Base-by-base conservation (phyloP, 2,329 filamentous ascomycete species). In the Emericellopsis atlantica region DNA sequence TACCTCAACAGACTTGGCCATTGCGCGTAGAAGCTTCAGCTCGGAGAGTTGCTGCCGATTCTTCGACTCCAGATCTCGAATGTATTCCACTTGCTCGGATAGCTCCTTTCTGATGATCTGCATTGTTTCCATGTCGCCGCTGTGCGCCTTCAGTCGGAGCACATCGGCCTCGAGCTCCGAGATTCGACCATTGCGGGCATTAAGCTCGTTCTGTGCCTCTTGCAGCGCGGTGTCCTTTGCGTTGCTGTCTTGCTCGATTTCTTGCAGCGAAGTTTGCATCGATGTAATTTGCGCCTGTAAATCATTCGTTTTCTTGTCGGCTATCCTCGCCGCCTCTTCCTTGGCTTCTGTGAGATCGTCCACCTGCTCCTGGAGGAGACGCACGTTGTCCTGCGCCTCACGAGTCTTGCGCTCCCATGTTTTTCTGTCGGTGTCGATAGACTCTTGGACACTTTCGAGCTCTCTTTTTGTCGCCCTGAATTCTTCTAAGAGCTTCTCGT, bases 51-150 rank as follows among this genome's bases (percentile, higher is more conserved):
- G 85, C 39, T 94, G 86, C 21, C 85, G 73, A 46, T 87, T 95
- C 31, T 77, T 76, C 1, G 76, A 72, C 57, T 98, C 92, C 4
- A 98, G 68, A 24, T 76, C 80, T 44, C 86, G 80, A 48, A 95
- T 94, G 54, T 96, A 88, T n/a, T 78, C 72, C 1, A 98, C 84
- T 55, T 96, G 92, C 48, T 95, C 89, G 0, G 84, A 81, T 5
- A 98, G 71, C 61, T 98, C 89, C 48, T 80, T 76, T 56, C 90
- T 86, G 50, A 98, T 84, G 29, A 95, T 77, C 5, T 73, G 76
- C 53, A 96, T 72, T 0, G 86, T 92, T 49, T 95, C 89, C 0
- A 79, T 78, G 56, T 95, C 90, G 9, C 84, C 87, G 2, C 84
- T 84, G 51, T 92, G 84, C 0, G 89, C 85, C 55, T 90, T 95